Evolutionary conservation across 805 yeast species (phyloP).

Genomic region (Scheffersomyces coipomensis): DNA sequence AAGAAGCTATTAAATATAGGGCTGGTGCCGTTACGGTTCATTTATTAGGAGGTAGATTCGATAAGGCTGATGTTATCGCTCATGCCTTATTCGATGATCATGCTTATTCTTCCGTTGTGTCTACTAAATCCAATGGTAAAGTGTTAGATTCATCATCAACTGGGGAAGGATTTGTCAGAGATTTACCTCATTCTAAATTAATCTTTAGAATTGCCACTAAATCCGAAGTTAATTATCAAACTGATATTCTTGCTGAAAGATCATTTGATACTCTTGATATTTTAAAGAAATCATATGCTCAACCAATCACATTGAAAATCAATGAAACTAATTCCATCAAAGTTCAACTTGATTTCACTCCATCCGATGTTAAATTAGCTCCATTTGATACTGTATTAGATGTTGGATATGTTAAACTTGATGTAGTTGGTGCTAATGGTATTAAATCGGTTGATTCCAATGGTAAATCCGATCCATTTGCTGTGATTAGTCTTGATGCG

Average conservation of each 20-base stretch:
- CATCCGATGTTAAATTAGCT: constrained; percentile 53
- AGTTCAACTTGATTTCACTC: constrained; percentile 59
- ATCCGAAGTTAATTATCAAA: constrained; percentile 43
- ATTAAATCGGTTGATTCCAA: constrained; percentile 63
- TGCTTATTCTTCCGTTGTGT: constrained; percentile 54
- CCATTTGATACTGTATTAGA: constrained; percentile 63
- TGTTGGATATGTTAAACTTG: constrained; percentile 62
- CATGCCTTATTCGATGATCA: constrained; percentile 67
- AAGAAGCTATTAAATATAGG: constrained; percentile 52
- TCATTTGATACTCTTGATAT: constrained; percentile 51
- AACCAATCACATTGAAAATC: constrained; percentile 46
- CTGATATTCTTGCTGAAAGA: constrained; percentile 53
- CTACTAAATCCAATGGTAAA: constrained; percentile 49
- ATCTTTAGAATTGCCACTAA: constrained; percentile 58
- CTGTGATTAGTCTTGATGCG: constrained; percentile 53
- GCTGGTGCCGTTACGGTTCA: constrained; percentile 64
- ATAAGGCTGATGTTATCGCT: constrained; percentile 48
- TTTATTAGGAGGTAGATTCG: constrained; percentile 48
- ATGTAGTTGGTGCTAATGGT: constrained; percentile 53
- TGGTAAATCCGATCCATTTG: constrained; percentile 77
- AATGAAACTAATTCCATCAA: constrained; percentile 37
- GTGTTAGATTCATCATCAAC: constrained; percentile 41
- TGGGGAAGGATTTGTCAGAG: constrained; percentile 67
- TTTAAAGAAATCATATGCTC: constrained; percentile 46
- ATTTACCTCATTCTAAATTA: constrained; percentile 58